Evolutionary conservation across 805 yeast species (phyloP).

Genomic region (Wickerhamomyces tratensis): DNA sequence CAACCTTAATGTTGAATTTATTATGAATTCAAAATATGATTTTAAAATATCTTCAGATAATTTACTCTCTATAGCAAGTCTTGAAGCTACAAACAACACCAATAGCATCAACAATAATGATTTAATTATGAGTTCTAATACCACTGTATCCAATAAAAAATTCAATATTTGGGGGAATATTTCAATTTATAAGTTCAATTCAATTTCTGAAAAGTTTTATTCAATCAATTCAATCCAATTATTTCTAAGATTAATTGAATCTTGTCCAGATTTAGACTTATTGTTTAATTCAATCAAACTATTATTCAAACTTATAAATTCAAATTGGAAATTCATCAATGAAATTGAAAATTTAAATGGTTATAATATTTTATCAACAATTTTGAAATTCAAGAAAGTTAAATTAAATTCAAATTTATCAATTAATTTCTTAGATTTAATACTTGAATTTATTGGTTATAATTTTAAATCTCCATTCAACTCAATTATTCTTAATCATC

Average conservation of each 20-base stretch:
- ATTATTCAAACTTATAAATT: constrained; percentile 33
- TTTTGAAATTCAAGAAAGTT: constrained; percentile 35
- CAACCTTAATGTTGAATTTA: constrained; percentile 9
- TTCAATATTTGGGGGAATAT: constrained; percentile 4
- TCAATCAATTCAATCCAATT: constrained; percentile 43
- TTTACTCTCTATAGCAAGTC: too few relatives aligned
- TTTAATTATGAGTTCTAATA: too few relatives aligned
- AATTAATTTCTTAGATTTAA: constrained; percentile 35
- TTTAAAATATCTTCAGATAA: too few relatives aligned
- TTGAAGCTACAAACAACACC: too few relatives aligned
- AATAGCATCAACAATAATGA: too few relatives aligned
- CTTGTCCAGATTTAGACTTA: constrained; percentile 23
- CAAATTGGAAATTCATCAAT: constrained; percentile 38
- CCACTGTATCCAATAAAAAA: neutral
- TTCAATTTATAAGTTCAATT: constrained; percentile 1
- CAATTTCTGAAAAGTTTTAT: constrained; percentile 13
- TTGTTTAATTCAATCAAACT: constrained; percentile 27
- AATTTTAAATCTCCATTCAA: constrained; percentile 38
- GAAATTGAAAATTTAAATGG: constrained; percentile 57
- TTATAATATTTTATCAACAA: constrained; percentile 44
- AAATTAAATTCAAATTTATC: constrained; percentile 18
- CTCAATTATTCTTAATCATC: constrained; percentile 45
- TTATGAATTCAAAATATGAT: neutral
- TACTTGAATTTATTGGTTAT: constrained; percentile 49
- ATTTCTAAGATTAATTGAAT: constrained; percentile 36